Conservation (phyloP, 1,284 basidiomycete genomes). For the Puccinia polysora region DNA sequence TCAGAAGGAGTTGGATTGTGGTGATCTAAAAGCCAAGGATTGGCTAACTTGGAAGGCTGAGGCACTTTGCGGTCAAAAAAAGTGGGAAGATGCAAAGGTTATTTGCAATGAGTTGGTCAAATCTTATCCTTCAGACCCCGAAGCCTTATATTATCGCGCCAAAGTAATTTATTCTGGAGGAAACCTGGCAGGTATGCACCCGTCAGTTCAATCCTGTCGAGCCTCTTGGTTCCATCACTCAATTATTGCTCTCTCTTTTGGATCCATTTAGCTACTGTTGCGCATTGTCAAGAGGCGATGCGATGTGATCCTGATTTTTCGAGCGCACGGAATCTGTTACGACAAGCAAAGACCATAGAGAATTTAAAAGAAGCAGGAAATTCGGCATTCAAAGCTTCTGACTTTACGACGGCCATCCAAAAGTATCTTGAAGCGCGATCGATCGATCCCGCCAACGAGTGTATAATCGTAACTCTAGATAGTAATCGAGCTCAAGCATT, state of each 20-base stretch:
- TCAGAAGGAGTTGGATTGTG: conserved; percentile 67
- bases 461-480: conserved; percentile 3
- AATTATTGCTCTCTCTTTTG: conserved; percentile 58
- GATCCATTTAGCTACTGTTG: conserved; percentile 64
- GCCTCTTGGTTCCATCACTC: conserved; percentile 56
- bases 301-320: conserved; percentile 73
- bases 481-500: conserved; percentile 28
- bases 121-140: conserved; percentile 11
- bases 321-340: conserved; percentile 66
- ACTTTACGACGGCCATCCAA: conserved; percentile 63
- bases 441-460: conserved; percentile 18
- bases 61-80: conserved; percentile 65
- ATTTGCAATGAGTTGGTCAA: conserved; percentile 63
- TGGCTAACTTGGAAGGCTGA: conserved; percentile 76
- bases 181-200: conserved; percentile 46
- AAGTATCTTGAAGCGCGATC: conserved; percentile 63
- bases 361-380: conserved; percentile 80
- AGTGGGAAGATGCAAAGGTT: conserved; percentile 66
- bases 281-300: conserved; percentile 69
- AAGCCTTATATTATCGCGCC: conserved; percentile 49
- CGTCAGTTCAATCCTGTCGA: conserved; percentile 47
- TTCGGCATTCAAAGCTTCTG: conserved; percentile 64
- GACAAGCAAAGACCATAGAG: conserved; percentile 72
- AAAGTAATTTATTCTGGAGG: conserved; percentile 48
- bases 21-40: conserved; percentile 59